Conservation (phyloP, 495 filamentous ascomycete species). For the Xylaria venustula region DNA sequence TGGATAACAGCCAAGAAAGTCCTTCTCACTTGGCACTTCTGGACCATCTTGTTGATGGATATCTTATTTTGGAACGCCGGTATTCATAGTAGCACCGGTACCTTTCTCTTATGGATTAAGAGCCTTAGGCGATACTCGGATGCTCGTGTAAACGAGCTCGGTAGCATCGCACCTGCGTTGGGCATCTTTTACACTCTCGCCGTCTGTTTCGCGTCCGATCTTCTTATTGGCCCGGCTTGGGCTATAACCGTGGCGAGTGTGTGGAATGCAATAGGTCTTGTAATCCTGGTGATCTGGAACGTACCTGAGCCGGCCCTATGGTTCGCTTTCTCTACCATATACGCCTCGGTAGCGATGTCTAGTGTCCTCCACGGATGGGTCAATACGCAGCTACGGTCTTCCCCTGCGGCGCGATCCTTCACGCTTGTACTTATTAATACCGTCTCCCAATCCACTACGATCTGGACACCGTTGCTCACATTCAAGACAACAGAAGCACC, state of each 20-base stretch:
- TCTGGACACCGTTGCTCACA: constrained; percentile 42
- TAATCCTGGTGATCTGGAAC: constrained; percentile 40
- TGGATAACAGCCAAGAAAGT: constrained; percentile 30
- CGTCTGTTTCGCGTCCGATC: constrained; percentile 47
- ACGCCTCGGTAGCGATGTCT: constrained; percentile 30
- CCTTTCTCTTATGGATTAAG: constrained; percentile 40
- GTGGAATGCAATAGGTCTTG: constrained; percentile 30
- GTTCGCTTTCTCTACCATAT: constrained; percentile 44
- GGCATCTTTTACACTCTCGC: constrained; percentile 47
- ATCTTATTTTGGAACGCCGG: constrained; percentile 51
- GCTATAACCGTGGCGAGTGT: constrained; percentile 32
- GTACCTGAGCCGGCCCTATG: constrained; percentile 47
- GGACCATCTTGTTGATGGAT: constrained; percentile 43
- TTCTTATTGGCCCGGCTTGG: constrained; percentile 35
- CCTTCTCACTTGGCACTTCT: constrained; percentile 29
- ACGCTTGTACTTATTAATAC: constrained; percentile 30
- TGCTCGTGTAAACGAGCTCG: constrained; percentile 30
- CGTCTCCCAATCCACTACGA: constrained; percentile 33
- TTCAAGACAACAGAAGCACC: constrained; percentile 35
- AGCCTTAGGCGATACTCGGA: constrained; percentile 29
- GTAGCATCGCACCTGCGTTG: constrained; percentile 33
- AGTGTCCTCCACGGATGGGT: constrained; percentile 37
- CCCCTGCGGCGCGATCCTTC: constrained; percentile 31
- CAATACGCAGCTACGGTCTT: constrained; percentile 27
- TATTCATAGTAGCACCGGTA: constrained; percentile 37